phyloP scores from a whole-genome alignment of 2,329 filamentous ascomycete genomes.

The Karstenula rhodostoma region DNA sequence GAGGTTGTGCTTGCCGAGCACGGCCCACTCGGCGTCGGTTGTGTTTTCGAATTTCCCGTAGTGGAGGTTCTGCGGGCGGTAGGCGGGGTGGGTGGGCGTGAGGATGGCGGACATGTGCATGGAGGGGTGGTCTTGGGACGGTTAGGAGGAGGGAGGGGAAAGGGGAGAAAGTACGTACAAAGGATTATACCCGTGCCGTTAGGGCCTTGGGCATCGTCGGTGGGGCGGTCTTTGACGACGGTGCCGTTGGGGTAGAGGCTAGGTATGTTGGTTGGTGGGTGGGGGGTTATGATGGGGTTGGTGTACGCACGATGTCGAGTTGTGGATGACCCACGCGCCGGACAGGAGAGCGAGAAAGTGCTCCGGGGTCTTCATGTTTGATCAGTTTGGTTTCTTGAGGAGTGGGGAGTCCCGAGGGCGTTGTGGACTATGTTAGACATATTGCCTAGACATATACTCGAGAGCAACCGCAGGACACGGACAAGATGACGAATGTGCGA shows the following conservation, averaged over 20 bases:
- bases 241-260: constrained; percentile 9
- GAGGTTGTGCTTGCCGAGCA: constrained; percentile 18
- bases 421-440: background rate
- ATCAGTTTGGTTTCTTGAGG: background rate
- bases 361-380: constrained; percentile 12
- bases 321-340: constrained; percentile 6
- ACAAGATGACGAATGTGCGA: background rate
- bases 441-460: background rate
- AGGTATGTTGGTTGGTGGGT: background rate
- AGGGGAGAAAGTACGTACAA: background rate
- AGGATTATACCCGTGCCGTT: constrained; percentile 8
- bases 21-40: constrained; percentile 15
- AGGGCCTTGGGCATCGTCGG: constrained; percentile 3
- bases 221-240: background rate
- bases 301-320: background rate
- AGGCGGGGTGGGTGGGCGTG: constrained; percentile 1
- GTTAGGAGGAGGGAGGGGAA: background rate
- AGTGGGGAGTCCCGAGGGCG: background rate
- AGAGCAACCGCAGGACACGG: background rate
- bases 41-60: constrained; percentile 10
- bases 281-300: too few relatives aligned
- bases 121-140: constrained; percentile 1
- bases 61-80: constrained; percentile 1
- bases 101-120: constrained; percentile 15
- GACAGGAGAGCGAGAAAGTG: constrained; percentile 6